Evolutionary conservation across 495 filamentous ascomycete genomes (phyloP).

Genomic region (Daldinia decipiens): DNA sequence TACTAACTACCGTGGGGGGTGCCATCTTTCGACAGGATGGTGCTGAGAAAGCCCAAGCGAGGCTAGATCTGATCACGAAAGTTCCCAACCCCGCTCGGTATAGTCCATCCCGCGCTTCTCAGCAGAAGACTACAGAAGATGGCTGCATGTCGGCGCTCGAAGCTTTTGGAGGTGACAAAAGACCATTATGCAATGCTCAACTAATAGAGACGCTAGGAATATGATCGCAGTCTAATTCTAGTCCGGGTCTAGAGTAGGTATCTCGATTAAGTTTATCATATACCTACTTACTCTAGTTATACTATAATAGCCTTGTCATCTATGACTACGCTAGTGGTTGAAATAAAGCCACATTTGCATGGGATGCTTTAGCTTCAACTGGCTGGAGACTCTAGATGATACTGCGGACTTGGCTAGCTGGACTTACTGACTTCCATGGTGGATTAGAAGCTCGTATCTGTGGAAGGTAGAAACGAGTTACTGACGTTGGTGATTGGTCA

Average conservation of each 20-base stretch:
- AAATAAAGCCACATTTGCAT: not conserved
- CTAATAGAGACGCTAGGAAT: conserved; percentile 29
- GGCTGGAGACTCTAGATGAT: conserved; percentile 11
- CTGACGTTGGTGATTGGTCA: conserved; percentile 3
- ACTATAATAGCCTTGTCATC: conserved; percentile 10
- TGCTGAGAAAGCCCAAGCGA: conserved; percentile 12
- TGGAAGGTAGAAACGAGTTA: conserved; percentile 11
- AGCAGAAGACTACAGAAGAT: conserved; percentile 21
- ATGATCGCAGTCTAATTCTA: conserved; percentile 27
- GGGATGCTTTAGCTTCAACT: conserved; percentile 3
- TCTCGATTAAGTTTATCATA: conserved; percentile 27
- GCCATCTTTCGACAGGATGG: conserved; percentile 6
- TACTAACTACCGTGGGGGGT: conserved; percentile 27
- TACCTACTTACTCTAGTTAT: not conserved
- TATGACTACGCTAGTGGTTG: conserved; percentile 2
- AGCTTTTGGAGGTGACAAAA: conserved; percentile 10
- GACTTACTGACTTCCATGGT: conserved; percentile 3
- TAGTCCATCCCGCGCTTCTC: conserved; percentile 14
- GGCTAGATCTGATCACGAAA: conserved; percentile 15
- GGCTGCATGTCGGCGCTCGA: not conserved
- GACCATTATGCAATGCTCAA: conserved; percentile 16
- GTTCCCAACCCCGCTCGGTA: conserved; percentile 12
- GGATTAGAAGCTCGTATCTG: conserved; percentile 5
- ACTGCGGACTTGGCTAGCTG: conserved; percentile 13
- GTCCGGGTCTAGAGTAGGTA: conserved; percentile 27